A percentile compares a stretch with the other conserved stretches of the same genome.
Evolutionary conservation across 2,329 filamentous ascomycete genomes (phyloP).

Genomic region (Xylariomycetidae sp.): DNA sequence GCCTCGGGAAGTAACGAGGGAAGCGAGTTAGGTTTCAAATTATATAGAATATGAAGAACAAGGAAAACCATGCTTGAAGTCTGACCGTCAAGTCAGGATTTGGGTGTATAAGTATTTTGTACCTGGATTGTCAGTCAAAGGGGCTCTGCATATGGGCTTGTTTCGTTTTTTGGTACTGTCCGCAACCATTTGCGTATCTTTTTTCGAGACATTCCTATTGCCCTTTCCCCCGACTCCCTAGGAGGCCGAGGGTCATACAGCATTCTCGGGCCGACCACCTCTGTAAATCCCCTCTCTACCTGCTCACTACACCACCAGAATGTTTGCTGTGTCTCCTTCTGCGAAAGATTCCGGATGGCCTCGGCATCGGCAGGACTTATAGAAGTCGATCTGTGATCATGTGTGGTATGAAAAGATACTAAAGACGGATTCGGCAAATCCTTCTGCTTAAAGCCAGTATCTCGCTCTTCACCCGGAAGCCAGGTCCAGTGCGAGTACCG

Average conservation of each 20-base stretch:
- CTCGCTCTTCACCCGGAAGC: neutral
- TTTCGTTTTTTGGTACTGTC: no score
- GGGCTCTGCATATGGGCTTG: no score
- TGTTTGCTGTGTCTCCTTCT: neutral
- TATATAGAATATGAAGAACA: no score
- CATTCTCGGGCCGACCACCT: neutral
- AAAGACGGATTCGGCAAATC: neutral
- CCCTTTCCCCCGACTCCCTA: no score
- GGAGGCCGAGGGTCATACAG: slow-evolving; percentile 1
- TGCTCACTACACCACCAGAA: neutral
- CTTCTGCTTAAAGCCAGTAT: neutral
- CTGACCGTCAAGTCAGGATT: no score
- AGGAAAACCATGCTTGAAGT: no score
- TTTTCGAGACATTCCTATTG: no score
- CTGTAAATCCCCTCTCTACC: neutral
- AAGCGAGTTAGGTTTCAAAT: no score
- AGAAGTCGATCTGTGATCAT: neutral
- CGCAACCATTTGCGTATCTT: no score
- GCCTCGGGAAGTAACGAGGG: no score
- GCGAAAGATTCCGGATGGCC: neutral
- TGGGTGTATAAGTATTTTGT: no score
- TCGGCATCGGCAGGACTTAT: neutral
- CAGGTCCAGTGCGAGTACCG: neutral
- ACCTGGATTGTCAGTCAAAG: no score
- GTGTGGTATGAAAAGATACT: neutral